phyloP scores from a whole-genome alignment of 2,329 filamentous ascomycete genomes.

The Fusarium transvaalense region DNA sequence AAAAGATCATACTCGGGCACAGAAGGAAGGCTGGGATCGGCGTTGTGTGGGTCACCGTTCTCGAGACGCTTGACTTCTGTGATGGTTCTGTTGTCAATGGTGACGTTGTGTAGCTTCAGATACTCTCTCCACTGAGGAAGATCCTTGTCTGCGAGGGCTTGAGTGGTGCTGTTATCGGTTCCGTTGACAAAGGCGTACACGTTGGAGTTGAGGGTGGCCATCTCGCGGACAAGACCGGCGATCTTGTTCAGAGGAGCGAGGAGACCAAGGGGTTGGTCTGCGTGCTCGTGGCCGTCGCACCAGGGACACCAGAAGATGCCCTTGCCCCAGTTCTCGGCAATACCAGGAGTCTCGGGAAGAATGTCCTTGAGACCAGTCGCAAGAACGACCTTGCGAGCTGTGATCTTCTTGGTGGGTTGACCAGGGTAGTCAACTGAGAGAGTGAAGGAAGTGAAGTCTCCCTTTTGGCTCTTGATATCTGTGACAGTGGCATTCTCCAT shows the following conservation, averaged over 20 bases:
- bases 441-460: slow-evolving; percentile 60
- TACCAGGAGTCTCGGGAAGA: slow-evolving; percentile 66
- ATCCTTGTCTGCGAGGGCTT: slow-evolving; percentile 55
- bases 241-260: slow-evolving; percentile 61
- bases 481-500: slow-evolving; percentile 67
- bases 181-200: slow-evolving; percentile 71
- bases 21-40: slow-evolving; percentile 58
- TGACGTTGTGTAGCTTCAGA: slow-evolving; percentile 63
- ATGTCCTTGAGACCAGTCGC: slow-evolving; percentile 69
- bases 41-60: slow-evolving; percentile 53
- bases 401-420: slow-evolving; percentile 52
- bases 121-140: slow-evolving; percentile 63
- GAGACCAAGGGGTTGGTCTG: slow-evolving; percentile 68
- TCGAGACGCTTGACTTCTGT: slow-evolving; percentile 60
- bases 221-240: slow-evolving; percentile 62
- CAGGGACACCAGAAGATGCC: slow-evolving; percentile 75
- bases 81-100: slow-evolving; percentile 69
- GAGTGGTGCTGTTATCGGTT: slow-evolving; percentile 62
- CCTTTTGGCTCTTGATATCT: slow-evolving; percentile 52
- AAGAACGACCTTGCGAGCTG: slow-evolving; percentile 67
- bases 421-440: slow-evolving; percentile 50
- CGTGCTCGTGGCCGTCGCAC: slow-evolving; percentile 74
- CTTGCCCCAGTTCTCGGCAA: slow-evolving; percentile 67
- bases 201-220: slow-evolving; percentile 67
- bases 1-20: slow-evolving; percentile 67